Conservation (phyloP, 1,284 basidiomycete genomes). For the Ganoderma resinaceum region DNA sequence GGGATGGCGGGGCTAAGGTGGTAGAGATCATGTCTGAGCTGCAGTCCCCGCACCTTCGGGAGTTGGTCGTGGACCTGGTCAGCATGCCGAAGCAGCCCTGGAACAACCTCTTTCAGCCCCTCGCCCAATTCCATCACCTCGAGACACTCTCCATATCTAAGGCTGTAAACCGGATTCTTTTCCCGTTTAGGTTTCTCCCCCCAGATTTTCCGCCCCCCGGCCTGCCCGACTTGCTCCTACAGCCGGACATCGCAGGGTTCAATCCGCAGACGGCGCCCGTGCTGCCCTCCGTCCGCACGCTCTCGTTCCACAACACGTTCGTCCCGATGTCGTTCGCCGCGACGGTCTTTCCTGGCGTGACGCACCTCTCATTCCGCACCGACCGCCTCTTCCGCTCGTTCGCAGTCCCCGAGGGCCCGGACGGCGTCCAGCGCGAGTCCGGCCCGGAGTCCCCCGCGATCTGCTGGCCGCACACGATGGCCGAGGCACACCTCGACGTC, state of each 20-base stretch:
- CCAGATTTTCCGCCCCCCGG: neutral
- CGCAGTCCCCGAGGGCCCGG: slow-evolving; percentile 6
- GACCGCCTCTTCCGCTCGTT: slow-evolving; percentile 10
- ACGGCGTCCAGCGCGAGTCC: neutral
- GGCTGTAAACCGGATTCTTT: neutral
- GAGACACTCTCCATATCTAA: slow-evolving; percentile 15
- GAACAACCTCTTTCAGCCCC: slow-evolving; percentile 8
- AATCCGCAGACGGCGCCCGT: neutral
- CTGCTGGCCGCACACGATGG: slow-evolving; percentile 21
- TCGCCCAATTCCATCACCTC: slow-evolving; percentile 9
- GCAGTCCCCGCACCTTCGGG: slow-evolving; percentile 9
- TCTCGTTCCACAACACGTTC: slow-evolving; percentile 10
- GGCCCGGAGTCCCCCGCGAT: neutral
- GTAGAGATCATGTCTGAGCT: neutral
- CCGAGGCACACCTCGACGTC: slow-evolving; percentile 22
- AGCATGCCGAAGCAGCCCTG: neutral
- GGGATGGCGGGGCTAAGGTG: slow-evolving; percentile 4
- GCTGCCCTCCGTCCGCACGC: slow-evolving; percentile 20
- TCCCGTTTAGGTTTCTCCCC: neutral
- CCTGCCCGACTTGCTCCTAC: neutral
- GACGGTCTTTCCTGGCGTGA: slow-evolving; percentile 16
- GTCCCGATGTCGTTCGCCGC: slow-evolving; percentile 16
- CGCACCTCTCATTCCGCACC: slow-evolving; percentile 15
- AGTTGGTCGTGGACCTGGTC: slow-evolving; percentile 9
- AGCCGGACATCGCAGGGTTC: neutral